phyloP scores from a whole-genome alignment of 495 filamentous ascomycete genomes.

The Daldinia bambusicola region DNA sequence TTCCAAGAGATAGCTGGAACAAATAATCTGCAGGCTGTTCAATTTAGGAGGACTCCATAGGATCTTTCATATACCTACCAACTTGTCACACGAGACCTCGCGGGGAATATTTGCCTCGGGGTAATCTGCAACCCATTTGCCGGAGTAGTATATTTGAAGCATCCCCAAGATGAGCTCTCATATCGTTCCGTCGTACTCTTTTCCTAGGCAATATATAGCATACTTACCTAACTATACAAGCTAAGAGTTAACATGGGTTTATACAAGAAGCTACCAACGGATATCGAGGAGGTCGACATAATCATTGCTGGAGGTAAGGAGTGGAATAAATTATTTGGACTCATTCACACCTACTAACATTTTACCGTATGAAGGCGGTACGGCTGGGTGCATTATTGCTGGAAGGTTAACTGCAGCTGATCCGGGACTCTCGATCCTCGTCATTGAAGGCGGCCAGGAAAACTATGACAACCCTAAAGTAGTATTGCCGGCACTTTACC shows the following conservation, averaged over 20 bases:
- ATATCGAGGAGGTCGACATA: slow-evolving; percentile 1
- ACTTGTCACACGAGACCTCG: background rate
- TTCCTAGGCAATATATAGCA: background rate
- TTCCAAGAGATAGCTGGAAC: background rate
- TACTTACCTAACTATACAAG: background rate
- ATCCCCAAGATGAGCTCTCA: background rate
- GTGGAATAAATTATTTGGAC: background rate
- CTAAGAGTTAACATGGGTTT: background rate
- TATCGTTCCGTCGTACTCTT: background rate
- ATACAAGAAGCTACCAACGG: background rate
- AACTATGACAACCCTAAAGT: slow-evolving; percentile 51
- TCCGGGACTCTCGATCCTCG: slow-evolving; percentile 52
- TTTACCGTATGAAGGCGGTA: slow-evolving; percentile 48
- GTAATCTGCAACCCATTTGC: background rate
- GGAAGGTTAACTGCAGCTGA: slow-evolving; percentile 55
- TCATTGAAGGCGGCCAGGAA: slow-evolving; percentile 55
- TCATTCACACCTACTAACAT: background rate
- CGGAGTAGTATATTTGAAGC: background rate
- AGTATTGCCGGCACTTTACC: slow-evolving; percentile 49
- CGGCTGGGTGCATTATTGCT: slow-evolving; percentile 56
- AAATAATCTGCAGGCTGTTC: background rate
- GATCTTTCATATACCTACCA: background rate
- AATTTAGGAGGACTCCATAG: background rate
- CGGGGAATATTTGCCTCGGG: slow-evolving; percentile 1
- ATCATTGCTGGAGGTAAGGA: slow-evolving; percentile 2